Evolutionary conservation across 2,329 filamentous ascomycete genomes (phyloP).

Genomic region (Sclerotinia subarctica): DNA sequence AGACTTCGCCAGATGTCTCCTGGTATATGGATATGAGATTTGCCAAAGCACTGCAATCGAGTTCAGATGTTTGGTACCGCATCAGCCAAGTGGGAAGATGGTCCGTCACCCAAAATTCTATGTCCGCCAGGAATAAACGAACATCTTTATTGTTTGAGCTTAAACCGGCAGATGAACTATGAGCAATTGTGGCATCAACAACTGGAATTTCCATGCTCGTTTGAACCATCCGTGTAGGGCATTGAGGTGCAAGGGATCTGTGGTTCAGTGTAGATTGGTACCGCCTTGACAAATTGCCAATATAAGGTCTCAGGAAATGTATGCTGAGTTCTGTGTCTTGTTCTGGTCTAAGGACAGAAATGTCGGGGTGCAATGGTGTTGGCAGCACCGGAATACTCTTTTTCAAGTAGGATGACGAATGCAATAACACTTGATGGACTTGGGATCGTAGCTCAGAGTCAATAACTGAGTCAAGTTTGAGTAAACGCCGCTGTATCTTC

Average conservation of each 20-base stretch:
- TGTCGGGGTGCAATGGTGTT: background rate
- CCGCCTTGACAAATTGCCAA: background rate
- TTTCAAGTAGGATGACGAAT: background rate
- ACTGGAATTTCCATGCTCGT: background rate
- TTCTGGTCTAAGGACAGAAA: background rate
- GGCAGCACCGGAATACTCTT: background rate
- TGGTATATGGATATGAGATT: slow-evolving; percentile 41
- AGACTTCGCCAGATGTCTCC: slow-evolving; percentile 33
- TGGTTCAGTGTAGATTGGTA: background rate
- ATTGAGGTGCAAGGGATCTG: background rate
- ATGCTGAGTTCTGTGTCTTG: slow-evolving; percentile 1
- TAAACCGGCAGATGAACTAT: background rate
- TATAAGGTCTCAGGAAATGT: background rate
- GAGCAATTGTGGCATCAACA: slow-evolving; percentile 40
- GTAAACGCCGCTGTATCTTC: slow-evolving; percentile 45
- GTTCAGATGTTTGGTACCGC: slow-evolving; percentile 26
- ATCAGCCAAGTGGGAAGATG: slow-evolving; percentile 35
- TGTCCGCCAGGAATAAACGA: slow-evolving; percentile 37
- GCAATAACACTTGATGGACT: background rate
- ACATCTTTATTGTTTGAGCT: too few relatives aligned
- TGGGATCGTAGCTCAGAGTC: background rate
- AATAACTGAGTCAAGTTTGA: slow-evolving; percentile 40
- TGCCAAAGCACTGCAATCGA: slow-evolving; percentile 37
- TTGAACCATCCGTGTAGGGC: background rate
- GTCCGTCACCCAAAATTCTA: slow-evolving; percentile 50